Conservation (phyloP, 1,284 basidiomycete species). For the Fomitopsis betulina region DNA sequence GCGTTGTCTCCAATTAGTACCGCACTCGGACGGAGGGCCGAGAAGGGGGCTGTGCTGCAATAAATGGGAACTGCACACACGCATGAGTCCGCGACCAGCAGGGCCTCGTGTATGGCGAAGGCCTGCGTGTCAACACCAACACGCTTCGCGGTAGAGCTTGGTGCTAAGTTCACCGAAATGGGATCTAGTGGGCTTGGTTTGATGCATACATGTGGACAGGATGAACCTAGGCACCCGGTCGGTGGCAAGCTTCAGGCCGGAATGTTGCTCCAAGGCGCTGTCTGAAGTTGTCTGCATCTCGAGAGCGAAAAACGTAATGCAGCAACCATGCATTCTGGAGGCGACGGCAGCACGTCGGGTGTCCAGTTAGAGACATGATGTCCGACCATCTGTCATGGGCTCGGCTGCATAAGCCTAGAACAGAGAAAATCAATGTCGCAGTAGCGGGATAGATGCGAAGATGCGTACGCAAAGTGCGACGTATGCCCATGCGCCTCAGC, state of each 20-base stretch:
- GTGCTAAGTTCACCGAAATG: neutral
- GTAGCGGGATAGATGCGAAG: neutral
- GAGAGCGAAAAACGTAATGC: too few species aligned
- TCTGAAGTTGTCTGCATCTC: too few species aligned
- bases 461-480: neutral
- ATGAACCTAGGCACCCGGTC: neutral
- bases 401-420: neutral
- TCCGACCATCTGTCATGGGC: neutral
- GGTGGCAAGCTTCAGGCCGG: too few species aligned
- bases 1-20: neutral
- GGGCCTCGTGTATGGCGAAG: neutral
- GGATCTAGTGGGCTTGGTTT: neutral
- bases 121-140: neutral
- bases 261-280: too few species aligned
- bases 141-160: neutral
- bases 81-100: neutral
- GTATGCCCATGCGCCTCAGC: neutral
- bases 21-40: neutral
- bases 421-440: neutral
- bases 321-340: neutral
- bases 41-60: neutral
- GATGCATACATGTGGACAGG: neutral
- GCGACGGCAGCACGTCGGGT: neutral
- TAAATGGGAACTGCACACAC: neutral
- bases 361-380: neutral